Evolutionary conservation across 2,329 filamentous ascomycete genomes (phyloP), one percentile per base, ranked within the genome.

Genomic region (Pseudogymnoascus sp.): DNA sequence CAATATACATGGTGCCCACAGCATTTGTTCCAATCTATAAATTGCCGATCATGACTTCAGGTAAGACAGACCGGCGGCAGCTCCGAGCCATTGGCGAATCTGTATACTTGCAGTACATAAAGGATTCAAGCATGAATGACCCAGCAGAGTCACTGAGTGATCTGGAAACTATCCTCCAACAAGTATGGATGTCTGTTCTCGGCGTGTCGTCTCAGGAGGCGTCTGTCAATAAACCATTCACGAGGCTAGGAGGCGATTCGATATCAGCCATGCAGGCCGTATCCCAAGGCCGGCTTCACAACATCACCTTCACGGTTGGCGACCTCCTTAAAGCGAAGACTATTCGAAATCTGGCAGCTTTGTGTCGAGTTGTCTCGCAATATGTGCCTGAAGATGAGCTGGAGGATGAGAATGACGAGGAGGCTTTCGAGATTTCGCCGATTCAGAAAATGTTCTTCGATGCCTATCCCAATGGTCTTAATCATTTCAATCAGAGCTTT

Each of bases 401-500:
- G n/a, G 19, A 31, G 6, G 35, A 37, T 10, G 66, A 68, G 31
- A 10, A 59, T 26, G 11, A 62, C 2, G 59, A 65, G 2, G 24
- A 35, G 28, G 11, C 53, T 2, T 69, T 69, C 26, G 61, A 66
- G 26, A 56, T 71, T 12, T 68, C 71, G 10, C 71, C 71, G 6
- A 70, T 72, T 35, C 71, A 72, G 61, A 59, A 63, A 16, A 26
- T 72, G 33, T 72, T 65, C 53, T 70, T 71, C 28, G 60, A 69
- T 22, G 56, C 62, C 35, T 61, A 65, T 8, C 59, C 65, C 2
- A 56, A 66, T 26, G 61, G 65, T 19, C 19, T 62, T 7, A 61
- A 56, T 4, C 69, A 70, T 41, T 72, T 69, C 63, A 72, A 72
- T 37, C 68, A 70, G 53, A 71, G 70, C 61, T 68, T 70, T 50